Evolutionary conservation across 257 asterid species (phyloP).

Genomic region (Solanum lycopersicoides): DNA sequence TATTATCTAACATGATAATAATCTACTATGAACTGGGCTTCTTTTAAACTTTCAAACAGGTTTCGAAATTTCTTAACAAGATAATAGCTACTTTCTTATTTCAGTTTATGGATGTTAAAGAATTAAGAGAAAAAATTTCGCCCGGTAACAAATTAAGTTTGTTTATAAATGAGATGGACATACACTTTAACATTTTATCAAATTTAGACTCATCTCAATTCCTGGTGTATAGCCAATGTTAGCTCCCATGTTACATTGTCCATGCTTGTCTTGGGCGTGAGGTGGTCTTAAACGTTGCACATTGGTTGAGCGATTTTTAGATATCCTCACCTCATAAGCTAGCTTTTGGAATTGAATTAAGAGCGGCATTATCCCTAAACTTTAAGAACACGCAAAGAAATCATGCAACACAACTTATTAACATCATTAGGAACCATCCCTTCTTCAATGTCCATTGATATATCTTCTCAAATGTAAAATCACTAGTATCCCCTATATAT

Average conservation of each 20-base stretch:
- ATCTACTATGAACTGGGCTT: neutral
- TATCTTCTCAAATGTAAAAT: neutral
- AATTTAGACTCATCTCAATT: neutral
- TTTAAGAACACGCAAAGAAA: neutral
- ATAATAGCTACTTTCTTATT: neutral
- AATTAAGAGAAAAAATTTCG: neutral
- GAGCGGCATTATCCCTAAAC: neutral
- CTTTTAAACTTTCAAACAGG: neutral
- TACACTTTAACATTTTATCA: neutral
- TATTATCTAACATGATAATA: neutral
- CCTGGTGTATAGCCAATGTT: neutral
- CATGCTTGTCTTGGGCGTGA: neutral
- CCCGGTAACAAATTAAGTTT: no score
- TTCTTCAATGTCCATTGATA: neutral
- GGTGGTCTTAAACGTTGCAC: neutral
- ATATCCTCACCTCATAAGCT: neutral
- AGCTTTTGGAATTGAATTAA: neutral
- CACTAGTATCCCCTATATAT: neutral
- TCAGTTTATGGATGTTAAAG: neutral
- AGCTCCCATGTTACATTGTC: neutral
- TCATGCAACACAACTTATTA: neutral
- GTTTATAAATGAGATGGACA: neutral
- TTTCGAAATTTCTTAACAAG: neutral
- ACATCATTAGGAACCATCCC: neutral
- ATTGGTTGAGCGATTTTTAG: neutral